Evolutionary conservation across 805 yeast species (phyloP).

Genomic region (Metschnikowia colocasiae): DNA sequence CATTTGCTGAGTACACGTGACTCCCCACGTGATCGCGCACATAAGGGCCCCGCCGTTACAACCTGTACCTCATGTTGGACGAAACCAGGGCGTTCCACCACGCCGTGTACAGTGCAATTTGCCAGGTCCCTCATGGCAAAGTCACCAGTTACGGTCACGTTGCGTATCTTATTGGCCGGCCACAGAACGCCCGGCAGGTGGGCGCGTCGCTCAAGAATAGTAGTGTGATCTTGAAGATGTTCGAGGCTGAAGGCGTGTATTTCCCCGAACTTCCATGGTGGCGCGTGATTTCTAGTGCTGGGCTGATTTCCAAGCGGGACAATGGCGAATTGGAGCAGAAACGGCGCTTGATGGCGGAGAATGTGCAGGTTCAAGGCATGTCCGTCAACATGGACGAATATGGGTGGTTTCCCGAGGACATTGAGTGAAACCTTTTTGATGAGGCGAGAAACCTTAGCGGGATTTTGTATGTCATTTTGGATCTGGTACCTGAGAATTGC

Average conservation of each 20-base stretch:
- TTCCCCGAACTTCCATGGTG: conserved; percentile 66
- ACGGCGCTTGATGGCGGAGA: conserved; percentile 44
- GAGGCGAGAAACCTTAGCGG: too few species aligned
- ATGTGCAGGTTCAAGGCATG: conserved; percentile 32
- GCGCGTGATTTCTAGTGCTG: conserved; percentile 67
- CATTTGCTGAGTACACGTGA: not conserved
- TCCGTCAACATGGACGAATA: conserved; percentile 41
- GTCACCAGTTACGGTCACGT: conserved; percentile 73
- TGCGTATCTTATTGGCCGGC: conserved; percentile 58
- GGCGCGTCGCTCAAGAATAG: conserved; percentile 63
- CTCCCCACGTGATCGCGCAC: not conserved
- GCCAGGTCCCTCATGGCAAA: conserved; percentile 54
- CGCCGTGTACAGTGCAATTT: conserved; percentile 55
- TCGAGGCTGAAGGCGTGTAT: conserved; percentile 22
- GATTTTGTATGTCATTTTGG: too few species aligned
- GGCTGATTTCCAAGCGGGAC: conserved; percentile 54
- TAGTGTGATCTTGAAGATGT: conserved; percentile 20
- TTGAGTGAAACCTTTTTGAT: conserved; percentile 5
- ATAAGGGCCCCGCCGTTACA: too few species aligned
- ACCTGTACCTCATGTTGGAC: conserved; percentile 20
- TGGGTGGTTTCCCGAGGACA: conserved; percentile 72
- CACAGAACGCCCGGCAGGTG: conserved; percentile 69
- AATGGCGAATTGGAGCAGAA: conserved; percentile 47
- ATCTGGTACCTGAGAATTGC: too few species aligned
- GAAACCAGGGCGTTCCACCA: conserved; percentile 56